phyloP scores from a whole-genome alignment of 1,139 yeast species.

The Candida gigantensis region DNA sequence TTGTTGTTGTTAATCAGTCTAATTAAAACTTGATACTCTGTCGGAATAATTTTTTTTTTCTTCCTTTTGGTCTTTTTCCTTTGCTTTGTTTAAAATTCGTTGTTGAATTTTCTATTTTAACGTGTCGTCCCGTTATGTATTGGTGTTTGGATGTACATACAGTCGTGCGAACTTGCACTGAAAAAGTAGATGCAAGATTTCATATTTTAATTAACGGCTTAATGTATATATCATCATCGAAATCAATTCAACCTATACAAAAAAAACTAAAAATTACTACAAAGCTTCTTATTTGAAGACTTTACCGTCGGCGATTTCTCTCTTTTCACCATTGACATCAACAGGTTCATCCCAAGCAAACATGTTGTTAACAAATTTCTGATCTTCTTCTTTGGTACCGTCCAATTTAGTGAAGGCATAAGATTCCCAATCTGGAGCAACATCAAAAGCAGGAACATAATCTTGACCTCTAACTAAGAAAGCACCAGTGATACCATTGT shows the following conservation, averaged over 20 bases:
- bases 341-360: constrained; percentile 55
- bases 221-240: too few species aligned
- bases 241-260: constrained; percentile 6
- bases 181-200: too few species aligned
- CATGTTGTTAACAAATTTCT: constrained; percentile 47
- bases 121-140: too few species aligned
- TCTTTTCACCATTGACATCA: constrained; percentile 42
- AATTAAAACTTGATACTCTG: too few species aligned
- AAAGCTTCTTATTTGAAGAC: constrained; percentile 38
- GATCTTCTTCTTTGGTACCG: constrained; percentile 34
- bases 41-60: background rate
- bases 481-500: constrained; percentile 96
- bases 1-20: too few species aligned
- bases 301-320: constrained; percentile 53
- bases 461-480: constrained; percentile 96
- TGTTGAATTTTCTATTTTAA: too few species aligned
- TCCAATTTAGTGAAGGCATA: constrained; percentile 46
- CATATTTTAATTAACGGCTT: too few species aligned
- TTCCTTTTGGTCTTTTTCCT: background rate
- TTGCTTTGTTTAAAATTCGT: too few species aligned
- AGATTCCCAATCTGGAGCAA: constrained; percentile 98
- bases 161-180: too few species aligned
- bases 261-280: background rate
- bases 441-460: constrained; percentile 84
- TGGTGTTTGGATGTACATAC: too few species aligned